Evolutionary conservation across 768 basidiomycete genomes (phyloP), one percentile per base, ranked within the genome.

Genomic region (Lyophyllum shimeji): DNA sequence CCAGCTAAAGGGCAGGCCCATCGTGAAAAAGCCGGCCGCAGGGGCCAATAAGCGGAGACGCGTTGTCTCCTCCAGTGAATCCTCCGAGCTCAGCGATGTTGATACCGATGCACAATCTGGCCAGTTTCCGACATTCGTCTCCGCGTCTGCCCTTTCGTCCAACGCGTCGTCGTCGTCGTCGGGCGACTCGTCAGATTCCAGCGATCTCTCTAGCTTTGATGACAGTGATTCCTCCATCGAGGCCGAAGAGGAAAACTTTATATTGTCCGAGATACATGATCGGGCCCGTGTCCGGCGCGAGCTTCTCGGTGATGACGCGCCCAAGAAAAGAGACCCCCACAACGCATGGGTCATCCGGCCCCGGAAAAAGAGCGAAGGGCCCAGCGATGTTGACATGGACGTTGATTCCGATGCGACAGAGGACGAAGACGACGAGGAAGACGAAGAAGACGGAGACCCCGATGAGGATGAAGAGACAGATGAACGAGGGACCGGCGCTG

Each of bases 321-420:
- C 64, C 59, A 75, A 74, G 62, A 80, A 72, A 62, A 66, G 70
- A 58, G 72, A 63, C 63, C 59, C 67, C 11, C 75, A 77, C 58
- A 78, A 81, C 50, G 79, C 79, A 58, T 90, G 89, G 89, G 78
- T 88, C 59, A 87, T 89, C 52, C 76, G 80, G 29, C 82, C 87
- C 11, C 79, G 89, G 58, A 86, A 85, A 66, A 83, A 76, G 64
- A 89, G 88, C 64, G 86, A 86, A n/a, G 84, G 80, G 24, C 71
- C 70, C 4, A 85, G 82, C 55, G 85, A 84, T 62, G 80, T 73
- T 24, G 85, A 85, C 53, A 85, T 84, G 81, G 86, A 87, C 42
- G 74, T 82, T 39, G 86, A 85, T 52, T 77, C 73, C 25, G 83
- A 84, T 60, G 74, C 75, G 2, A 84, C 83, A 2, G 86, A 83